Evolutionary conservation across 208 protist species (phyloP).

Genomic region (Kentomonas sorsogonicus): DNA sequence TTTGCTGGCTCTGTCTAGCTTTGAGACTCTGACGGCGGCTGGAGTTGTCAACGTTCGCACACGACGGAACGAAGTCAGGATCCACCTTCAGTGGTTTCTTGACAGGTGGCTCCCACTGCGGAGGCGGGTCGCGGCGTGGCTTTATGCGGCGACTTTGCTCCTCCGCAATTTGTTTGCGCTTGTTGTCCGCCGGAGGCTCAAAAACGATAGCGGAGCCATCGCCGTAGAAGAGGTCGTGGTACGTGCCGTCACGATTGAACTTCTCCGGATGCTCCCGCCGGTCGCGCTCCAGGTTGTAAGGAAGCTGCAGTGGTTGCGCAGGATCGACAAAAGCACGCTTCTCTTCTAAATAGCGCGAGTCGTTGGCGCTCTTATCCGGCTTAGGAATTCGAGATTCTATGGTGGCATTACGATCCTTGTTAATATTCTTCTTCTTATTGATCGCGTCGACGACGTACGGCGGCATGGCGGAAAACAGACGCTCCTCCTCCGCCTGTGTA

Average conservation of each 20-base stretch:
- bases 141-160: slow-evolving; percentile 16
- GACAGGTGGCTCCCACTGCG: slow-evolving; percentile 18
- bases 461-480: slow-evolving; percentile 63
- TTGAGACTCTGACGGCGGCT: slow-evolving; percentile 15
- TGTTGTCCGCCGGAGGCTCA: slow-evolving; percentile 52
- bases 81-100: slow-evolving; percentile 44
- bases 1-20: background rate
- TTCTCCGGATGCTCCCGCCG: slow-evolving; percentile 25
- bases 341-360: slow-evolving; percentile 20
- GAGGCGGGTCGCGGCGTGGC: slow-evolving; percentile 18
- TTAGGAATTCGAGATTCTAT: no score
- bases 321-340: slow-evolving; percentile 66
- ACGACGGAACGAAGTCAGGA: slow-evolving; percentile 71
- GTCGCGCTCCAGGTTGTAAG: slow-evolving; percentile 38
- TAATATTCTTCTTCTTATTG: slow-evolving; percentile 8
- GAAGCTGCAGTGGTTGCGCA: slow-evolving; percentile 46
- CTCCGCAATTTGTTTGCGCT: slow-evolving; percentile 54
- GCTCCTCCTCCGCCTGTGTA: slow-evolving; percentile 55
- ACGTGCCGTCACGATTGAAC: slow-evolving; percentile 26
- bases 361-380: no score
- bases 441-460: slow-evolving; percentile 27
- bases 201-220: slow-evolving; percentile 51
- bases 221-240: slow-evolving; percentile 77
- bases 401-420: no score
- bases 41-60: slow-evolving; percentile 38